Base-by-base conservation (phyloP, 192 early-diverging fungal species). In the Phlyctochytrium planicorne region DNA sequence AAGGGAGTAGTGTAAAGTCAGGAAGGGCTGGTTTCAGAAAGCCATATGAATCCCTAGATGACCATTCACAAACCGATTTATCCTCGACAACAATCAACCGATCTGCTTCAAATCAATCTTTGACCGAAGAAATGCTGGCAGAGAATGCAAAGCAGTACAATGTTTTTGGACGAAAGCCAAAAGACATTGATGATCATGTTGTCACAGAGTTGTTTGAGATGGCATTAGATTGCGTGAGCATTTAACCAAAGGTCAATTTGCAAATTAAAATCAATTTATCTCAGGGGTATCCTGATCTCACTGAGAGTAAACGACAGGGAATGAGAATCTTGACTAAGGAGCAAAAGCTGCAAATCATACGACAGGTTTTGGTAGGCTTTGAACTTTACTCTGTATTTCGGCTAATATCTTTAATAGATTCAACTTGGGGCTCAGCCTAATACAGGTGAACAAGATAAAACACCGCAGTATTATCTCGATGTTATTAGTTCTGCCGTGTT, bases 291-390 rank as follows among this genome's bases (percentile, higher is more conserved):
- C n/a, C 32, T 25, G 25, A 63, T 23, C 27, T 65, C 32, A 31
- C 36, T 17, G 71, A 79, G 0, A 23, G 25, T 14, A 67, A 73
- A 56, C 33, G 50, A 60, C 69, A 71, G 33, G 52, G 65, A 14
- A 75, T 79, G 73, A 69, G 77, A 10, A n/a, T 34, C n/a, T 30
- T 79, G 34, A 36, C 69, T 25, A 72, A 65, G 35, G 77, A 79
- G 3, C 71, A 70, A 29, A 79, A 79, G 55, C 64, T 79, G 2
- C 70, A 74, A 35, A 10, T 75, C 35, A 61, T 79, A 23, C 68
- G 53, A 34, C 67, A 70, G 57, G 60, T 75, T 31, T 65, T 62
- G 31, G 77, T 79, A 68, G 55, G 64, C 53, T 20, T 50, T 60
- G 17, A 4, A 12, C 29, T 52, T 34, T 20, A 31, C 0, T 20